These are phyloP conservation scores for Clonostachys chloroleuca DNA, from an alignment of 2,329 filamentous ascomycete genomes.

Conservation along the genomic window DNA sequence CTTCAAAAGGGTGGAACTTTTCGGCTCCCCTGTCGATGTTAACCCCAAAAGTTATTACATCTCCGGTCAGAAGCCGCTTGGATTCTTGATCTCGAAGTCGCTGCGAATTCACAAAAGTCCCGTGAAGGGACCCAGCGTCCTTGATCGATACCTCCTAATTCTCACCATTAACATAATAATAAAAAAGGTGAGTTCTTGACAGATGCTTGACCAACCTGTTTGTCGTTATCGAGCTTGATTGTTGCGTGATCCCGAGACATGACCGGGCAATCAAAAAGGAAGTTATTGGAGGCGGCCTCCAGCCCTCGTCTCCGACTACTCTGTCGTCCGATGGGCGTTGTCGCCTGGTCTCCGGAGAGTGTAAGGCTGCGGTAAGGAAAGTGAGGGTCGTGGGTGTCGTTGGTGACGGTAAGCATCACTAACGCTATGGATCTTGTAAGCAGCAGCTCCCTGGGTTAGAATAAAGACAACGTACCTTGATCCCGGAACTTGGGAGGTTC, in stretches of 20 bases:
- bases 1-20: slow-evolving; percentile 28
- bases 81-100: slow-evolving; percentile 9
- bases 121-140: slow-evolving; percentile 47
- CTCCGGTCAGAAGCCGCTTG: slow-evolving; percentile 15
- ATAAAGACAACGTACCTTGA: too few species aligned
- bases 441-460: not conserved
- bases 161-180: not conserved
- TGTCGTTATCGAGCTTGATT: slow-evolving; percentile 35
- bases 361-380: slow-evolving; percentile 17
- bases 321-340: slow-evolving; percentile 34
- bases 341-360: slow-evolving; percentile 20
- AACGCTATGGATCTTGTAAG: slow-evolving; percentile 4
- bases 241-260: slow-evolving; percentile 67
- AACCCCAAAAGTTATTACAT: slow-evolving; percentile 27
- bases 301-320: slow-evolving; percentile 30
- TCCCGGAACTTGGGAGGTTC: too few species aligned
- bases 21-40: slow-evolving; percentile 24
- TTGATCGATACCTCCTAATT: slow-evolving; percentile 35
- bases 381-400: slow-evolving; percentile 8
- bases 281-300: slow-evolving; percentile 40
- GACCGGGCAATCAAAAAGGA: slow-evolving; percentile 66
- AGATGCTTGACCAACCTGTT: slow-evolving; percentile 29
- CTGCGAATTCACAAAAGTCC: slow-evolving; percentile 38
- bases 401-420: slow-evolving; percentile 17
- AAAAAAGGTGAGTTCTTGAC: slow-evolving; percentile 2